These are phyloP conservation scores for Xerophyta viscosa DNA, from an alignment of 106 monocot genomes.

Conservation along the genomic window DNA sequence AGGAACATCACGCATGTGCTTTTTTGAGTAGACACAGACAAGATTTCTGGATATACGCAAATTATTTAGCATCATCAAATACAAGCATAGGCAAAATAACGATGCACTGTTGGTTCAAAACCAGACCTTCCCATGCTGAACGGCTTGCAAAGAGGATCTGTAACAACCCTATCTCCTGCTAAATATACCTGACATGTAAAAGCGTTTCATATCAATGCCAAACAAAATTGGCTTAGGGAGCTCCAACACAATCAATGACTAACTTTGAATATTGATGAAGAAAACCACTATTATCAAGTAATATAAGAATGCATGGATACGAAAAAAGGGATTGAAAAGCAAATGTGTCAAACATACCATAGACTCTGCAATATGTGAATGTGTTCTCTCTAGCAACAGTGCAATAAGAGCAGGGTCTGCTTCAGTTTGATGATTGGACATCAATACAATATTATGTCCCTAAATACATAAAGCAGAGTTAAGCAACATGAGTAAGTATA, in stretches of 20 bases:
- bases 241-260: too few species aligned
- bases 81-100: too few species aligned
- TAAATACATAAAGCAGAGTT: constrained; percentile 10
- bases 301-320: not conserved
- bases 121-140: constrained; percentile 82
- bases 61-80: too few species aligned
- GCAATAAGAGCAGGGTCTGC: constrained; percentile 90
- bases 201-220: too few species aligned
- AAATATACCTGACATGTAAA: constrained; percentile 34
- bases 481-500: too few species aligned
- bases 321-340: not conserved
- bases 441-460: constrained; percentile 91
- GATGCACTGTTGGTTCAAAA: too few species aligned
- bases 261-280: too few species aligned
- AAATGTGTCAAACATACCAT: constrained; percentile 29
- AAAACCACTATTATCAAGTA: too few species aligned
- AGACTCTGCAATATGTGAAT: constrained; percentile 56
- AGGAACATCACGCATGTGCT: constrained; percentile 91
- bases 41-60: constrained; percentile 96
- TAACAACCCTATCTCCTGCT: constrained; percentile 70
- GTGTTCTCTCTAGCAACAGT: constrained; percentile 70
- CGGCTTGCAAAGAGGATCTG: constrained; percentile 76
- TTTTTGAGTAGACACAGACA: constrained; percentile 91
- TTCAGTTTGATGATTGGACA: constrained; percentile 83
- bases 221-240: too few species aligned